These are phyloP conservation scores for Noccaea caerulescens DNA, from an alignment of 345 rosid genomes.

Conservation along the genomic window DNA sequence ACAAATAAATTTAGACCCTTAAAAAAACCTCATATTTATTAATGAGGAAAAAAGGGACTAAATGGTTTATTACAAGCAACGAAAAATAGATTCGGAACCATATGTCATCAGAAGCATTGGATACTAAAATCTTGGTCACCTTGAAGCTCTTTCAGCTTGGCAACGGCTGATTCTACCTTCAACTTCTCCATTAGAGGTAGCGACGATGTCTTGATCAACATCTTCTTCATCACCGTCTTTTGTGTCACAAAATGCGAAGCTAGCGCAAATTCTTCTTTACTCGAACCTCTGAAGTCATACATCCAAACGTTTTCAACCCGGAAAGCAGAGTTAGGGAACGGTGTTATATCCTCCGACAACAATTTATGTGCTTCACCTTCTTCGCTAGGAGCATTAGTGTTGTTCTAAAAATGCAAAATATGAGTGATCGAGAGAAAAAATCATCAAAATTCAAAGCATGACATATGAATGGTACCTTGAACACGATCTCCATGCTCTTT, in stretches of 20 bases:
- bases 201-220: conserved; percentile 21
- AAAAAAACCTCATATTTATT: neutral
- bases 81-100: conserved; percentile 1
- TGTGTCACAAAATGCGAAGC: conserved; percentile 34
- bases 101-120: conserved; percentile 15
- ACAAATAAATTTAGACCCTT: neutral
- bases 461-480: conserved; percentile 25
- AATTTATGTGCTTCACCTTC: conserved; percentile 2
- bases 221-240: neutral
- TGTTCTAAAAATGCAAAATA: neutral
- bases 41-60: too few relatives aligned
- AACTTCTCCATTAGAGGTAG: conserved; percentile 15
- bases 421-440: neutral
- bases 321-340: conserved; percentile 19
- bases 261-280: conserved; percentile 12
- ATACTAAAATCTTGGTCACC: neutral
- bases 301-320: neutral
- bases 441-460: neutral
- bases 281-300: conserved; percentile 10
- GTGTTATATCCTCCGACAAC: neutral
- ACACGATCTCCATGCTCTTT: conserved; percentile 22
- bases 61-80: neutral
- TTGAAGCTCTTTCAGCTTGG: conserved; percentile 18
- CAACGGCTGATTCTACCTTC: neutral
- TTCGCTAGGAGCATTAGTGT: neutral